Evolutionary conservation across 345 rosid species (phyloP).

Genomic region (Linum tenue): DNA sequence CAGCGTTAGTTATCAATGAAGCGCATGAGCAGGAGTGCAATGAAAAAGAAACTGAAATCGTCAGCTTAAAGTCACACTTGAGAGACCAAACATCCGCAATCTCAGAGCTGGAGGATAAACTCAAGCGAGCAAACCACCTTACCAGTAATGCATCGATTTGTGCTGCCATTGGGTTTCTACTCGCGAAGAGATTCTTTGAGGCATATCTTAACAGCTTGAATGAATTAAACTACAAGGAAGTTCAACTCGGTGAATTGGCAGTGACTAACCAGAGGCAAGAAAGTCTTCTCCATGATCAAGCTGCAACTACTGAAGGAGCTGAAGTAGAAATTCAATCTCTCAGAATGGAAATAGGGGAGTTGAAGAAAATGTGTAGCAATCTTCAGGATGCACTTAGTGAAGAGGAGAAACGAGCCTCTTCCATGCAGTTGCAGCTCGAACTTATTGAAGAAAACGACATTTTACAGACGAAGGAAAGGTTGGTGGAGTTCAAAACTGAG

Average conservation of each 20-base stretch:
- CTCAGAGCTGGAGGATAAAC: constrained; percentile 42
- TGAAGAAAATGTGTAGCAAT: constrained; percentile 36
- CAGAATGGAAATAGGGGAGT: constrained; percentile 33
- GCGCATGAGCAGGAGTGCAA: constrained; percentile 72
- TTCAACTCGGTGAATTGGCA: constrained; percentile 33
- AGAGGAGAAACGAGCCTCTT: constrained; percentile 38
- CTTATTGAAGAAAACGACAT: constrained; percentile 49
- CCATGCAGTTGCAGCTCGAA: constrained; percentile 45
- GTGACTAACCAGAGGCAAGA: constrained; percentile 35
- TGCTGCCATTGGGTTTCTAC: constrained; percentile 72
- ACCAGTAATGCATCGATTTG: constrained; percentile 42
- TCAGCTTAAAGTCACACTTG: constrained; percentile 47
- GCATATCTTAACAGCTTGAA: constrained; percentile 25
- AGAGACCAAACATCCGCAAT: constrained; percentile 34
- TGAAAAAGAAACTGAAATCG: constrained; percentile 60
- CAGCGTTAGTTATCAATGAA: constrained; percentile 72
- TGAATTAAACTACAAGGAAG: constrained; percentile 43
- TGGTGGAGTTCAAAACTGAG: constrained; percentile 52
- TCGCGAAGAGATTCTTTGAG: constrained; percentile 65
- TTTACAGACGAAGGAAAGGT: constrained; percentile 42
- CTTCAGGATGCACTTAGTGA: constrained; percentile 38
- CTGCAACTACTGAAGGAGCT: constrained; percentile 25
- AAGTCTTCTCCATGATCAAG: constrained; percentile 31
- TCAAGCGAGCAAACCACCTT: constrained; percentile 42
- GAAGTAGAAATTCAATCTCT: constrained; percentile 37